These are phyloP conservation scores for Protea cynaroides DNA, from an alignment of 164 flowering plant species.

Conservation along the genomic window DNA sequence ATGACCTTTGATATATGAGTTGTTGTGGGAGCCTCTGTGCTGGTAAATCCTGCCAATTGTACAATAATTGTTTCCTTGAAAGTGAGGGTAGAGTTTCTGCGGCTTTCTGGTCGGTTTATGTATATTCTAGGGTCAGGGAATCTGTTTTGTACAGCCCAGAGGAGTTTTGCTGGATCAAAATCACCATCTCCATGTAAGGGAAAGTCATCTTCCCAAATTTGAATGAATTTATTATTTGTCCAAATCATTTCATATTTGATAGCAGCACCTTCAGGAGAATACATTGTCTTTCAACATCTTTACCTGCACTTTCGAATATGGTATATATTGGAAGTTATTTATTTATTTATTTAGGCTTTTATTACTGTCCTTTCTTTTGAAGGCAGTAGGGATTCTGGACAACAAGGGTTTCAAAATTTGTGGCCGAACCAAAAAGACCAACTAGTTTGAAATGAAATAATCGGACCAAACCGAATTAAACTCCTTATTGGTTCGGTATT, in stretches of 20 bases:
- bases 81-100: background rate
- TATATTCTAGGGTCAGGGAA: background rate
- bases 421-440: too few relatives aligned
- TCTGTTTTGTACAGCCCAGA: conserved; percentile 18
- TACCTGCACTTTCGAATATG: too few relatives aligned
- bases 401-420: too few relatives aligned
- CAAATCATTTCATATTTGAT: background rate
- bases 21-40: background rate
- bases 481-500: too few relatives aligned
- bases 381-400: too few relatives aligned
- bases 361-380: too few relatives aligned
- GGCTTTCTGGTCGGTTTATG: background rate
- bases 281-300: too few relatives aligned
- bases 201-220: conserved; percentile 1
- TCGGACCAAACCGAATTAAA: too few relatives aligned
- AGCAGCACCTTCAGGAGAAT: background rate
- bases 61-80: background rate
- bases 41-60: background rate
- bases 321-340: too few relatives aligned
- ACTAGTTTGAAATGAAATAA: too few relatives aligned
- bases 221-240: background rate
- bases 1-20: background rate
- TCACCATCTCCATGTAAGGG: background rate
- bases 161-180: conserved; percentile 1
- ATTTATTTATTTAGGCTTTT: too few relatives aligned